Evolutionary conservation across 1,284 basidiomycete genomes (phyloP).

Genomic region (Ceratorhiza oryzae-sativae): DNA sequence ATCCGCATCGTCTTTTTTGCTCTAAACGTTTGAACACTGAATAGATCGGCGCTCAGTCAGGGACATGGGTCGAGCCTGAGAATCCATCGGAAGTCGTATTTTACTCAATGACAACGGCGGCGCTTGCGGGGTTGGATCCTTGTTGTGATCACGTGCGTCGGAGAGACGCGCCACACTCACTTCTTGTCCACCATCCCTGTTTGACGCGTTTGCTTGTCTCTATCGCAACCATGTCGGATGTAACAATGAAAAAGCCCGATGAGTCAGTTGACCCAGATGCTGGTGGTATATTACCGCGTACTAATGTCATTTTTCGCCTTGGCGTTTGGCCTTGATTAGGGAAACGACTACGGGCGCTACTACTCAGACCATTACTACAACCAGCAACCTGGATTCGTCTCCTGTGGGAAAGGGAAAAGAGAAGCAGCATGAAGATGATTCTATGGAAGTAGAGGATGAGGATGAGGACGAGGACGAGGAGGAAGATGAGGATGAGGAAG

Average conservation of each 20-base stretch:
- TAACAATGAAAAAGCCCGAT: slow-evolving; percentile 8
- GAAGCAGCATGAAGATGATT: neutral
- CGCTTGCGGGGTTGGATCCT: neutral
- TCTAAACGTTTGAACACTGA: too few relatives aligned
- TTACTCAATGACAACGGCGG: neutral
- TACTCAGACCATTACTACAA: neutral
- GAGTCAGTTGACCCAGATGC: neutral
- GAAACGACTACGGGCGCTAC: neutral
- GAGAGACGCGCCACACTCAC: slow-evolving; percentile 17
- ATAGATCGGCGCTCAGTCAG: neutral
- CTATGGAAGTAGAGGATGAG: slow-evolving; percentile 21
- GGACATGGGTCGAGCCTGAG: neutral
- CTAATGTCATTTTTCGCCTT: too few relatives aligned
- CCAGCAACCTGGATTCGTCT: slow-evolving; percentile 6
- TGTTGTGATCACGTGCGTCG: slow-evolving; percentile 12
- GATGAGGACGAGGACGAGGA: slow-evolving; percentile 20
- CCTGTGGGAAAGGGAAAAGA: slow-evolving; percentile 18
- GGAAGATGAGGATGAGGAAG: slow-evolving; percentile 18
- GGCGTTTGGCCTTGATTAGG: neutral
- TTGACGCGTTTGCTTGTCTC: neutral
- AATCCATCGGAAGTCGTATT: neutral
- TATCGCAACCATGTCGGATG: slow-evolving; percentile 12
- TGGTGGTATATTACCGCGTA: neutral
- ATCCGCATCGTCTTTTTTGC: too few relatives aligned
- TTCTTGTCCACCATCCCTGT: neutral